Evolutionary conservation across 352 stramenopile species (phyloP).

Genomic region (Globisporangium carolinianum): DNA sequence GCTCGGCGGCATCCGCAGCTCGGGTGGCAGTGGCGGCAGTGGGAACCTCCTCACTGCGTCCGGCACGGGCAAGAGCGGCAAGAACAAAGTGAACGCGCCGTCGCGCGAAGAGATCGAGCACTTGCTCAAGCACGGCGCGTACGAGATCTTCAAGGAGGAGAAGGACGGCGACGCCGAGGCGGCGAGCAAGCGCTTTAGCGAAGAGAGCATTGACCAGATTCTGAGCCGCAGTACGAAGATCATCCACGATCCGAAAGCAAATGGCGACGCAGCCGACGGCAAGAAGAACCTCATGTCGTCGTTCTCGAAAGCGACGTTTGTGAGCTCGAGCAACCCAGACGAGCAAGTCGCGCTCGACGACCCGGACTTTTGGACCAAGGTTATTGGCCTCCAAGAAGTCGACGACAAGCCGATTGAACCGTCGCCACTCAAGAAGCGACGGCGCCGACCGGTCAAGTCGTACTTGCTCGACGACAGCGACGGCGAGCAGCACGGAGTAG

Average conservation of each 20-base stretch:
- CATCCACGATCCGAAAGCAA: conserved; percentile 72
- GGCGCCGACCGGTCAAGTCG: conserved; percentile 62
- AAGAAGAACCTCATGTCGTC: conserved; percentile 83
- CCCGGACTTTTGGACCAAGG: conserved; percentile 93
- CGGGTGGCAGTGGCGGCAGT: conserved; percentile 22
- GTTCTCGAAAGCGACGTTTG: conserved; percentile 92
- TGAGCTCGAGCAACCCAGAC: conserved; percentile 81
- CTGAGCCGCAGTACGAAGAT: conserved; percentile 88
- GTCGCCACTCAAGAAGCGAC: conserved; percentile 68
- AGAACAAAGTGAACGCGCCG: conserved; percentile 43
- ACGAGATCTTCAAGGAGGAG: conserved; percentile 92
- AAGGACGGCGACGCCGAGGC: conserved; percentile 87
- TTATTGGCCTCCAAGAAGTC: conserved; percentile 80
- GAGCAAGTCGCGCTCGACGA: conserved; percentile 89
- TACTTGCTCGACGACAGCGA: conserved; percentile 65
- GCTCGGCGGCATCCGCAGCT: conserved; percentile 80
- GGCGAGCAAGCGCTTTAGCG: conserved; percentile 93
- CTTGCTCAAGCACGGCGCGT: conserved; percentile 90
- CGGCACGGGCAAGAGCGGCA: conserved; percentile 17
- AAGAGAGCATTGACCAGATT: conserved; percentile 98
- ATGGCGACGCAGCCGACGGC: conserved; percentile 23
- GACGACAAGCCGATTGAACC: conserved; percentile 56
- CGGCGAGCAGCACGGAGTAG: conserved; percentile 25
- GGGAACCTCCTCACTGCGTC: conserved; percentile 5
- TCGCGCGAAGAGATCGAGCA: conserved; percentile 90